Evolutionary conservation across 306 rosid species (phyloP), one percentile per base, ranked within the genome.

Genomic region (Gynostemma pentaphyllum): DNA sequence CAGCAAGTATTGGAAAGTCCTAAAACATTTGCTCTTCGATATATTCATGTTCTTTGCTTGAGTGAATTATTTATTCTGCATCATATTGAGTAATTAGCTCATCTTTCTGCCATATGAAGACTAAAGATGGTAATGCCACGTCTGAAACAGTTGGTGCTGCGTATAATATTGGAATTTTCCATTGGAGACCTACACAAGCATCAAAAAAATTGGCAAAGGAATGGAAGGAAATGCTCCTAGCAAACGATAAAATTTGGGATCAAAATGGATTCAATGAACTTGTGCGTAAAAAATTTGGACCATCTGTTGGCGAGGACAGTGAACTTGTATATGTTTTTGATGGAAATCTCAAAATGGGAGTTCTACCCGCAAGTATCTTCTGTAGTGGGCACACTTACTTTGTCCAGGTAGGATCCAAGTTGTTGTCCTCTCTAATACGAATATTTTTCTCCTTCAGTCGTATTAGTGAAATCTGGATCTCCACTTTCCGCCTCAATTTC

Each of bases 341-440:
- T 80, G 97, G 97, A 68, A 80, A 75, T 64, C 96, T 87, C 51
- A 90, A 87, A 84, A 81, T 90, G 24, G 97, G 96, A 77, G 64
- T 90, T 71, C 72, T 90, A 70, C 97, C 96, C 23, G 89, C 95
- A 28, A 87, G 95, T 75, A 81, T 90, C 63, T 87, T 87, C 81
- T 90, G 96, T 37, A 85, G 97, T 56, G 96, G 97, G n/a, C 97
- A 90, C 74, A 87, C 97, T 19, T 90, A 85, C 82, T 90, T 90
- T 80, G 95, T 90, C 60, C 97, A 90, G 96, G 97, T 85, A 47
- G 55, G 68, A 74, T 50, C 15, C 46, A 21, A 19, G 22, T 50
- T 68, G 34, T 68, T 51, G 27, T 77, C 30, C 45, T 67, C 63
- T 48, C 30, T n/a, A 32, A 21, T 21, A 64, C 30, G 24, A 12